Evolutionary conservation across 2,329 filamentous ascomycete species (phyloP).

Genomic region (Colletotrichum godetiae): DNA sequence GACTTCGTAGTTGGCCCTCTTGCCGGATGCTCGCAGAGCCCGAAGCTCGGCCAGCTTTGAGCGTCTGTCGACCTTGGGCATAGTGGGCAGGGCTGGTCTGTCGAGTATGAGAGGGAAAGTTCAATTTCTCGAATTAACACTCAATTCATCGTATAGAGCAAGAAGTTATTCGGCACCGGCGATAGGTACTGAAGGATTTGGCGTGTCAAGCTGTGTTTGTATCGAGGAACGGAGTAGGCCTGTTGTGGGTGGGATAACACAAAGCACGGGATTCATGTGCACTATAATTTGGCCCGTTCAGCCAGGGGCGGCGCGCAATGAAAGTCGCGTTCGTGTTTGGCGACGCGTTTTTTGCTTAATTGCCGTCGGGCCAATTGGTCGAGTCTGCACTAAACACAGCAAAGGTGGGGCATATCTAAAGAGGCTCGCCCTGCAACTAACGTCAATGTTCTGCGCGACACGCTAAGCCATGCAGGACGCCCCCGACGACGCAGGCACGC

Average conservation of each 20-base stretch:
- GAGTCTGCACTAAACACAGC: not conserved
- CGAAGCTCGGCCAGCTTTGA: constrained; percentile 80
- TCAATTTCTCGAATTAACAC: not conserved
- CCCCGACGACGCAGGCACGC: no score
- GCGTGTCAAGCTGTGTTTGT: constrained; percentile 7
- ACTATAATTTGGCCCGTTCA: constrained; percentile 19
- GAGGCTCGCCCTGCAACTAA: not conserved
- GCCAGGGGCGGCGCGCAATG: constrained; percentile 26
- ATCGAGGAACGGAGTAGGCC: not conserved
- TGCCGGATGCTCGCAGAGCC: constrained; percentile 87
- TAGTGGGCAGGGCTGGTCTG: constrained; percentile 40
- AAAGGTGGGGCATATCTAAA: not conserved
- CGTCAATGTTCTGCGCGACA: not conserved
- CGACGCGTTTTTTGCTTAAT: constrained; percentile 34
- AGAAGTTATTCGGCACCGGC: not conserved
- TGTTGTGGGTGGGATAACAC: constrained; percentile 11
- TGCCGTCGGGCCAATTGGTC: constrained; percentile 18
- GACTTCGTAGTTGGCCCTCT: constrained; percentile 90
- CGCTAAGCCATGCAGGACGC: not conserved
- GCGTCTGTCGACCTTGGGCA: constrained; percentile 57
- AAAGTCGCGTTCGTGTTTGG: constrained; percentile 33
- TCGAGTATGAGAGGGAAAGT: not conserved
- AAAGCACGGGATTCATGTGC: constrained; percentile 19
- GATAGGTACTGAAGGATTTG: constrained; percentile 1
- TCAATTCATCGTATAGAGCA: constrained; percentile 11